phyloP scores from a whole-genome alignment of 164 flowering plant species.

The Cinnamomum chago region DNA sequence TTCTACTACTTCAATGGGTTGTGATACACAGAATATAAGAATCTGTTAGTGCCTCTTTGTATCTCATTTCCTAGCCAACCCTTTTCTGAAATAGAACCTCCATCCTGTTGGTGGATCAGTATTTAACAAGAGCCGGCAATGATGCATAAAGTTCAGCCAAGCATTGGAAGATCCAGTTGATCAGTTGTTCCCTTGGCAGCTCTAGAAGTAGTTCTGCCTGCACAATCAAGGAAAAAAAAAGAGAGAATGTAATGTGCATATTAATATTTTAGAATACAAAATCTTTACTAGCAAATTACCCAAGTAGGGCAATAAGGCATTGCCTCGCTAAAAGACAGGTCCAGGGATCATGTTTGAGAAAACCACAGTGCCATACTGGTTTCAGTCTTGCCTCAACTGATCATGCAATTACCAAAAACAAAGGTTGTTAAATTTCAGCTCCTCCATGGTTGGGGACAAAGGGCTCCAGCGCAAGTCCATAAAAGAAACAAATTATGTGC shows the following conservation, averaged over 20 bases:
- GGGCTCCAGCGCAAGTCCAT: too few species aligned
- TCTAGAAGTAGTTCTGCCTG: constrained; percentile 95
- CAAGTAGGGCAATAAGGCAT: too few species aligned
- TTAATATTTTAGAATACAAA: too few species aligned
- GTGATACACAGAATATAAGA: neutral
- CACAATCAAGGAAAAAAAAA: constrained; percentile 7
- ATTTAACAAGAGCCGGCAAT: constrained; percentile 80
- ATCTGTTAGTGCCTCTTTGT: neutral
- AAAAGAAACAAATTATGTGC: too few species aligned
- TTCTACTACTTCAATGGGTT: neutral
- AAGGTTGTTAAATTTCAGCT: too few species aligned
- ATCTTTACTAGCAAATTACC: too few species aligned
- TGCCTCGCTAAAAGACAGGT: too few species aligned
- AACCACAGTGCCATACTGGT: too few species aligned
- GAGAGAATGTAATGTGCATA: neutral
- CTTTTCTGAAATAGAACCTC: neutral
- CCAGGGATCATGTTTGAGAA: too few species aligned
- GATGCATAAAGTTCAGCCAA: constrained; percentile 77
- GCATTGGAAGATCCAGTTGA: constrained; percentile 89
- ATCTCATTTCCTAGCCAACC: neutral
- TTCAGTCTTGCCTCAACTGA: too few species aligned
- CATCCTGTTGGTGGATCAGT: constrained; percentile 27
- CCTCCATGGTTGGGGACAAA: too few species aligned
- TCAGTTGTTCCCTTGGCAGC: constrained; percentile 85
- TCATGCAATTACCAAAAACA: too few species aligned